Evolutionary conservation across 805 yeast genomes (phyloP).

Genomic region (Tetrapisispora arboricola): DNA sequence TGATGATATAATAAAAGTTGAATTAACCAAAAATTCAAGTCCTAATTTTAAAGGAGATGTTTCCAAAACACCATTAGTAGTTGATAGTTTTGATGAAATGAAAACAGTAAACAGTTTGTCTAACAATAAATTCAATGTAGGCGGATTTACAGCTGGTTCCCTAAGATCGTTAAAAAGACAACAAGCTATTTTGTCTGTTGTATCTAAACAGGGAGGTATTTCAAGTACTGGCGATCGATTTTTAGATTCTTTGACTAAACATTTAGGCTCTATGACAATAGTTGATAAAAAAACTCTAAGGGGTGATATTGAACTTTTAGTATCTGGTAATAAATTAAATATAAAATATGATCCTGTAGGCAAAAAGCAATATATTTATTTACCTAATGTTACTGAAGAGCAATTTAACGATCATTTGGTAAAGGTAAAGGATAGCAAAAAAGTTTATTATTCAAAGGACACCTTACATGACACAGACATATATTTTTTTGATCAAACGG

Average conservation of each 20-base stretch:
- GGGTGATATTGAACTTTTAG: slow-evolving; percentile 32
- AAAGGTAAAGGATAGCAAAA: slow-evolving; percentile 21
- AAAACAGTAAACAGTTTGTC: not conserved
- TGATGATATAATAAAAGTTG: not conserved
- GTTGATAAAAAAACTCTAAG: slow-evolving; percentile 46
- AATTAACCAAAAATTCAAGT: too few relatives aligned
- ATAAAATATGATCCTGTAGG: slow-evolving; percentile 12
- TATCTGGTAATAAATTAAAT: slow-evolving; percentile 15
- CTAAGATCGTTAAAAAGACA: slow-evolving; percentile 37
- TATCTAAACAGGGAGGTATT: slow-evolving; percentile 38
- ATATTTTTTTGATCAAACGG: slow-evolving; percentile 26
- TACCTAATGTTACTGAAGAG: slow-evolving; percentile 16
- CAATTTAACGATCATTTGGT: slow-evolving; percentile 13
- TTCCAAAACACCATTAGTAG: not conserved
- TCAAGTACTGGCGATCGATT: slow-evolving; percentile 35
- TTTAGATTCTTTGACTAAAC: slow-evolving; percentile 32
- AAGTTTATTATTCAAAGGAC: slow-evolving; percentile 16
- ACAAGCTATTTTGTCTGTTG: slow-evolving; percentile 33
- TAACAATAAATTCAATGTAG: slow-evolving; percentile 12
- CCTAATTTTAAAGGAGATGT: not conserved
- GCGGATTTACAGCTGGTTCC: slow-evolving; percentile 33
- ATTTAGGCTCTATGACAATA: slow-evolving; percentile 30
- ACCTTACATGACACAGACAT: slow-evolving; percentile 25
- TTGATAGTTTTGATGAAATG: not conserved
- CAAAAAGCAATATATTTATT: slow-evolving; percentile 15